Conservation (phyloP, 139 green algal species). For the Nannochloris sp. region DNA sequence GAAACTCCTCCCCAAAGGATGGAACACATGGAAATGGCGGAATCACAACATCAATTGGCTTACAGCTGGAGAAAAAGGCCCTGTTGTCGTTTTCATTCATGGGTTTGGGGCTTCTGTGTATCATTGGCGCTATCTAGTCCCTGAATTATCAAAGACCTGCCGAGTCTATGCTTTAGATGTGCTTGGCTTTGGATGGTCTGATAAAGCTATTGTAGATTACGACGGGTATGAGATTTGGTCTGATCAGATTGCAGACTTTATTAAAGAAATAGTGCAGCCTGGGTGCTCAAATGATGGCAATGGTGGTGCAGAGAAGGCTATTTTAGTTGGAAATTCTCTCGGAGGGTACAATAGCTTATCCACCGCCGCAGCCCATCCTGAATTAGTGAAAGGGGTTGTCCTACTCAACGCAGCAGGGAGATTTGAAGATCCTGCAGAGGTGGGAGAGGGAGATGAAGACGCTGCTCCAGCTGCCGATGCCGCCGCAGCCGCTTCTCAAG, state of each 20-base stretch:
- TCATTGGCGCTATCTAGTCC: conserved; percentile 55
- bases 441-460: conserved; percentile 17
- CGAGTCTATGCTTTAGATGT: conserved; percentile 65
- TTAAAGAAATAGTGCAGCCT: conserved; percentile 39
- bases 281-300: background rate
- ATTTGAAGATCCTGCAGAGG: conserved; percentile 45
- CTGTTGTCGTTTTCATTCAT: conserved; percentile 42
- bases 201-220: conserved; percentile 65
- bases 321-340: conserved; percentile 55
- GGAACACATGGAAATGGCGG: conserved; percentile 64
- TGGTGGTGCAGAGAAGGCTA: conserved; percentile 2
- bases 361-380: conserved; percentile 31
- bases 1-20: conserved; percentile 29
- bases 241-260: conserved; percentile 43
- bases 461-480: background rate
- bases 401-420: conserved; percentile 63
- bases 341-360: conserved; percentile 63
- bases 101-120: conserved; percentile 69
- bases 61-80: background rate
- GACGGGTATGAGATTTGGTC: conserved; percentile 34
- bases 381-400: conserved; percentile 53
- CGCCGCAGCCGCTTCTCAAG: background rate
- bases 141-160: conserved; percentile 44
- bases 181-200: conserved; percentile 73
- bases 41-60: conserved; percentile 50